Evolutionary conservation across 805 yeast genomes (phyloP), one percentile per base, ranked within the genome.

Genomic region (Schwanniomyces occidentalis): DNA sequence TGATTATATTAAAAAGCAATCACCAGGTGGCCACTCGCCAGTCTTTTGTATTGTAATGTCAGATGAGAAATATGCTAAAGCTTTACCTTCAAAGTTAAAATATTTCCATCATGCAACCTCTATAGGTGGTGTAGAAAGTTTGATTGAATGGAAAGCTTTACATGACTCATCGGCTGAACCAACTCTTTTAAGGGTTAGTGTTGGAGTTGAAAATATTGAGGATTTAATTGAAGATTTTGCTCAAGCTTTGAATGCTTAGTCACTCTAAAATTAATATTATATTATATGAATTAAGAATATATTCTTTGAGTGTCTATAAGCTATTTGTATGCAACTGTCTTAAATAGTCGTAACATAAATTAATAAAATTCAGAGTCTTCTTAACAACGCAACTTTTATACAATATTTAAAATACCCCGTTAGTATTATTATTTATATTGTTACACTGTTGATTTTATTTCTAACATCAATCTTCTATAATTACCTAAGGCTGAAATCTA

Each of bases 41-140:
- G 86, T 85, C 0, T 89, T 90, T 48, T 69, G 93, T 0, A 73
- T 90, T 28, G 73, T 67, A 17, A 63, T 85, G 19, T 46, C 54
- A 5, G 50, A 65, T 8, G 73, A 64, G 30, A 76, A 75, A 6
- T 59, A 68, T 23, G 95, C 96, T 0, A 75, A 71, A 44, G 35
- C 48, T 7, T 64, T 90, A 10, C 95, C 95, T 6, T 66, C 81
- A 3, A 73, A 68, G 40, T 64, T 88, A 40, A 74, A 77, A 46
- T 76, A 75, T 44, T 88, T 89, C 65, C 83, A 82, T 47, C 98
- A 90, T 61, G 95, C 96, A 4, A 89, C 96, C 0, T 87, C 96
- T 2, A 67, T 91, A 17, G 97, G 97, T 24, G 96, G 97, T 15
- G 86, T 85, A 9, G 97, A 91, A 61, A 83, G 95, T 29, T 65